Evolutionary conservation across 345 rosid species (phyloP), one percentile per base, ranked within the genome.

Genomic region (Psidium friedrichsthalianum): DNA sequence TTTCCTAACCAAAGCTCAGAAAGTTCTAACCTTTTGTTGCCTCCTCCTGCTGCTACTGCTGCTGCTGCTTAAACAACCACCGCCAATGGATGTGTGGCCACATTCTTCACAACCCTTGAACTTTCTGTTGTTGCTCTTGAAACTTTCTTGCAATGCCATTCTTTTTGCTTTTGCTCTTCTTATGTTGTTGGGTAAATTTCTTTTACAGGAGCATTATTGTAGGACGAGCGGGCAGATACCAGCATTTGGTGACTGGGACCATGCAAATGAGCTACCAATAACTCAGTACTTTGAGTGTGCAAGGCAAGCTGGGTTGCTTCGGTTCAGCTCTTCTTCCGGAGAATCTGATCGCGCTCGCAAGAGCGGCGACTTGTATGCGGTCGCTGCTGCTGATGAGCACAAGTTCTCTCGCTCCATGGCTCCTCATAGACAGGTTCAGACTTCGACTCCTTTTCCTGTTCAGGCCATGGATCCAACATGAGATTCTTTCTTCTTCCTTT

Each of bases 271-370:
- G 27, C 51, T 90, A 6, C 92, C 92, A 11, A 90, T 90, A 40
- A 90, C 92, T 10, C 90, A 87, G 90, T 90, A 90, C 81, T 89
- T 90, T 25, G 92, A 90, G 85, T 69, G 85, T 51, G 91, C 92
- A 15, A 89, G 91, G 85, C 90, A 89, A 27, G 91, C 92, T 3
- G 92, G 92, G 21, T 56, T 90, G 76, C 85, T 88, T 16, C 85
- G 91, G 25, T 61, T 85, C 83, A 90, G 87, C 83, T 83, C 83
- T 56, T 76, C 86, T 40, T 85, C 86, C 29, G 86, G 83, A 15
- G 86, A 84, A 40, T 61, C 61, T 51, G 51, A 83, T 86, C 88
- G 15, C n/a, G 44, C 76, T 86, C 91, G 49, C 16, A 53, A 44
- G 20, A n/a, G 22, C 12, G 78, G 64, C 40, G 88, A 85, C 56